Evolutionary conservation across 1,284 basidiomycete species (phyloP).

Genomic region (Boletus smithii): DNA sequence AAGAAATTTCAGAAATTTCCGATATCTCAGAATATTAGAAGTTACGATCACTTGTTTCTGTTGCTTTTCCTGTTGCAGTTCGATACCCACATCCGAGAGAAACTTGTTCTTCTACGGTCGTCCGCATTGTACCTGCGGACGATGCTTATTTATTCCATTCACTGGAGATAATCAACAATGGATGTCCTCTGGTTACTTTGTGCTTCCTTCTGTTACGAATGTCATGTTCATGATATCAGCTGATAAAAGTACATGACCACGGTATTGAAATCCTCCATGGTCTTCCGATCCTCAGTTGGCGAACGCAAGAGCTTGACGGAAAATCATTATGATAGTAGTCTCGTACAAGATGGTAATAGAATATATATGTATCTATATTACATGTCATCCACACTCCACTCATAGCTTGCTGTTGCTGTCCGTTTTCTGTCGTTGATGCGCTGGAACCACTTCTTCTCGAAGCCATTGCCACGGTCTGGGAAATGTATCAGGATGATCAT

Average conservation of each 20-base stretch:
- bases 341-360: slow-evolving; percentile 1
- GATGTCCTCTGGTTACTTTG: slow-evolving; percentile 10
- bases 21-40: slow-evolving; percentile 35
- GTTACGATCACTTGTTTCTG: not conserved
- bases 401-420: slow-evolving; percentile 66
- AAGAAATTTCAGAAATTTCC: slow-evolving; percentile 27
- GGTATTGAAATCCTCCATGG: too few species aligned
- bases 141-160: slow-evolving; percentile 26
- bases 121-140: slow-evolving; percentile 7
- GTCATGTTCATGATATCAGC: too few species aligned
- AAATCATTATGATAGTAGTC: not conserved
- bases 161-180: slow-evolving; percentile 7
- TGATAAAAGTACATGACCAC: too few species aligned
- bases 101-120: slow-evolving; percentile 16
- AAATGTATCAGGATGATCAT: slow-evolving; percentile 10
- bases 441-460: slow-evolving; percentile 91
- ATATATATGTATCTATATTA: slow-evolving; percentile 36
- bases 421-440: slow-evolving; percentile 72
- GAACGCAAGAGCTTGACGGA: too few species aligned
- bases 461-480: slow-evolving; percentile 87
- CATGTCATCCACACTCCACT: slow-evolving; percentile 91
- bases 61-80: slow-evolving; percentile 7
- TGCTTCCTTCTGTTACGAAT: slow-evolving; percentile 1
- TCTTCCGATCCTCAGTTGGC: not conserved
- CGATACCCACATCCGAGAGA: slow-evolving; percentile 7